Evolutionary conservation across 306 rosid species (phyloP).

Genomic region (Malus sylvestris): DNA sequence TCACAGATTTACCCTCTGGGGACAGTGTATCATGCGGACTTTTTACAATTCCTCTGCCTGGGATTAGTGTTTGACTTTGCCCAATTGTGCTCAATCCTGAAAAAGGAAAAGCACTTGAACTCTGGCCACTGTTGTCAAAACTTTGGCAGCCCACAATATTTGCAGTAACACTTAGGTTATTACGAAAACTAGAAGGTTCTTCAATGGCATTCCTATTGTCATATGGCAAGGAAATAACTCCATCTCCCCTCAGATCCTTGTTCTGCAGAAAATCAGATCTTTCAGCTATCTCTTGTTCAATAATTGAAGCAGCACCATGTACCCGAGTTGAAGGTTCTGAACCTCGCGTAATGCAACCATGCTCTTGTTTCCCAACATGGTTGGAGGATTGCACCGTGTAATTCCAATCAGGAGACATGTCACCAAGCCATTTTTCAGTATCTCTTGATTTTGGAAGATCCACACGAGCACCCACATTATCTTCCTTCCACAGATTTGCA

Average conservation of each 20-base stretch:
- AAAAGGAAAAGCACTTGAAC: conserved; percentile 32
- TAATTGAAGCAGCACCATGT: conserved; percentile 29
- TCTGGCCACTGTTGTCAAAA: conserved; percentile 38
- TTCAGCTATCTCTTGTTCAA: conserved; percentile 31
- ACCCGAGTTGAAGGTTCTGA: conserved; percentile 27
- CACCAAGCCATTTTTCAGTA: conserved; percentile 67
- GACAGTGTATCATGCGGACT: conserved; percentile 35
- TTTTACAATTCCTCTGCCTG: conserved; percentile 31
- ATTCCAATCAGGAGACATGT: conserved; percentile 46
- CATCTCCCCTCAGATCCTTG: conserved; percentile 26
- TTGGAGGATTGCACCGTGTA: conserved; percentile 45
- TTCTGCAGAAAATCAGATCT: conserved; percentile 27
- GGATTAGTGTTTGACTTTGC: conserved; percentile 42
- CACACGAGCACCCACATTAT: conserved; percentile 30
- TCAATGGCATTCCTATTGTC: conserved; percentile 29
- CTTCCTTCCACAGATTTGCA: conserved; percentile 40
- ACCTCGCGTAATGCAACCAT: conserved; percentile 32
- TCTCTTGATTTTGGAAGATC: conserved; percentile 39
- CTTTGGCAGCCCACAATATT: conserved; percentile 34
- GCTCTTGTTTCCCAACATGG: conserved; percentile 42
- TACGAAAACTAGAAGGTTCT: conserved; percentile 24
- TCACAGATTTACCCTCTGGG: conserved; percentile 36
- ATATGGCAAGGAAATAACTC: conserved; percentile 27
- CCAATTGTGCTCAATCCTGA: conserved; percentile 28
- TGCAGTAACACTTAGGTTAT: conserved; percentile 29